Base-by-base conservation (phyloP, 345 rosid species). In the Heritiera fomes region DNA sequence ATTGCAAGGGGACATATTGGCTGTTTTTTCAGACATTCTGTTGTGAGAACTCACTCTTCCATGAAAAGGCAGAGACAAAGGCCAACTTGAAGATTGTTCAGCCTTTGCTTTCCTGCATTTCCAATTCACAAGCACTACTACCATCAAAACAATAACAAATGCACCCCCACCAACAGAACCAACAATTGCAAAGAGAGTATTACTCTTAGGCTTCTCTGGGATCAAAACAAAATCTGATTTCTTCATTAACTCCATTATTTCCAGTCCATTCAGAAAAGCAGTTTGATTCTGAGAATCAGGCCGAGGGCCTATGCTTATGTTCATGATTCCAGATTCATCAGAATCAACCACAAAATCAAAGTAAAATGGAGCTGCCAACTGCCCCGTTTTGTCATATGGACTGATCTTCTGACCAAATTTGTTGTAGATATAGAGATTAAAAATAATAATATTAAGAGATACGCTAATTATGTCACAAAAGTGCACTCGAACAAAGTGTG, bases 251-350 rank as follows among this genome's bases (percentile, higher is more conserved):
- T 83, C 82, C 86, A 86, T 79, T 23, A 87, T 83, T 86, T 87
- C 92, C 56, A 89, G 71, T 20, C 92, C 93, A 76, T 90, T 87
- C 72, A 90, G 79, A 62, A 87, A 85, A 15, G 93, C 89, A 6
- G 13, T 53, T 0, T 2, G 23, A 2, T 13, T 0, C 0, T 0
- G 1, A 1, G 18, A 41, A 9, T 45, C 75, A 0, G 0, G 2
- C 0, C 66, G 15, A 41, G 82, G 73, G 59, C 90, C 84, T 0
- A 90, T 69, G 41, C 84, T 80, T 61, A 87, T 64, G 50, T 71
- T 78, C 77, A 90, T 68, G 1, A 77, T 6, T 53, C 90, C 90
- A 32, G 82, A 83, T 73, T 58, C 73, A 80, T 77, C 92, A 7
- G 96, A 84, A 47, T 81, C 82, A 41, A 86, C 85, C 47, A 83